A percentile compares a stretch with the other conserved stretches of the same genome.
Conservation (phyloP, 2,329 filamentous ascomycete genomes). For the Xylariaceae sp. region DNA sequence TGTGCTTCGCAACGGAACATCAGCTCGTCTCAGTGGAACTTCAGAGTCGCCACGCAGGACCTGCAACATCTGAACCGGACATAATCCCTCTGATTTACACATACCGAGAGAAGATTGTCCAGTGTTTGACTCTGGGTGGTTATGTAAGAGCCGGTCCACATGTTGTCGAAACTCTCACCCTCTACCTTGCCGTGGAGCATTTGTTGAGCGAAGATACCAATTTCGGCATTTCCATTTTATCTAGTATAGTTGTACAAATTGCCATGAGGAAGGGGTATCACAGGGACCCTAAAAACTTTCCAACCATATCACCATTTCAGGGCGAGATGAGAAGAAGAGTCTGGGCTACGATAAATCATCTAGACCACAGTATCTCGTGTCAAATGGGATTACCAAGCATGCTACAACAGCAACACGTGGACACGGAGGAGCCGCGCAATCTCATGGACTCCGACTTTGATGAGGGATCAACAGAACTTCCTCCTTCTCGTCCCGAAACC, state of each 20-base stretch:
- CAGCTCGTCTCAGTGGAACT: constrained; percentile 13
- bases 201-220: constrained; percentile 36
- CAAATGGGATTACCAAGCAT: constrained; percentile 51
- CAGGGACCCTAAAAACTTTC: constrained; percentile 47
- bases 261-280: constrained; percentile 49
- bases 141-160: constrained; percentile 48
- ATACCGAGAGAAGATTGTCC: constrained; percentile 36
- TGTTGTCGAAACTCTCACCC: constrained; percentile 42
- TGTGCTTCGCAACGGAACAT: constrained; percentile 42
- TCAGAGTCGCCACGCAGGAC: constrained; percentile 5
- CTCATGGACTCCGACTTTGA: constrained; percentile 48
- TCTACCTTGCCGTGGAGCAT: constrained; percentile 39
- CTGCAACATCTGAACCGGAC: background rate
- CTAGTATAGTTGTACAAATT: constrained; percentile 39
- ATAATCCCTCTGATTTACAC: constrained; percentile 7
- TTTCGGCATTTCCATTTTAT: constrained; percentile 39
- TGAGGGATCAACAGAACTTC: constrained; percentile 37
- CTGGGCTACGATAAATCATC: constrained; percentile 45
- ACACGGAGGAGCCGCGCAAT: constrained; percentile 48
- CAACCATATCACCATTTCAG: constrained; percentile 42
- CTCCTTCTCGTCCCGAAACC: constrained; percentile 37
- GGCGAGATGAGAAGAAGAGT: constrained; percentile 50
- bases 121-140: constrained; percentile 41
- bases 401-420: constrained; percentile 43
- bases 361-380: constrained; percentile 47